Evolutionary conservation across 176 grass and related monocot genomes (phyloP), one percentile per base, ranked within the genome.

Genomic region (Eleusine indica): DNA sequence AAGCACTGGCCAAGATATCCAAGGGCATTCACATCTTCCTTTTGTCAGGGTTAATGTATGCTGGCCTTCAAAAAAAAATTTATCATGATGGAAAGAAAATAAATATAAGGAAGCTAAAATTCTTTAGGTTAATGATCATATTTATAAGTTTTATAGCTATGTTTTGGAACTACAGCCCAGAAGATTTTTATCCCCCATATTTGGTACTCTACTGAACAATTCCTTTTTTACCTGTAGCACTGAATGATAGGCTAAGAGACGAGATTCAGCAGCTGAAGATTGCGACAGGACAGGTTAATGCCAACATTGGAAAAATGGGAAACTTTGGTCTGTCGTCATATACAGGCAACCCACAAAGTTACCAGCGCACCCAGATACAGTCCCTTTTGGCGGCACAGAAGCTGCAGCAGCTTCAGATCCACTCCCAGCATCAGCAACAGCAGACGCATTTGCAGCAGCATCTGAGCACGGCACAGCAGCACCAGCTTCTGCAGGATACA

Each of bases 231-330:
- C 22, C 11, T 90, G 65, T 35, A 99, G 97, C 91, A 74, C 78
- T 99, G 49, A 99, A 99, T 49, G 88, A 96, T 53, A 88, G 89
- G 6, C 77, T 99, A 46, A 92, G 91, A 80, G 91, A 92, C 21
- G 97, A 99, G 81, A 85, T 99, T 79, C 97, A 99, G 77, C 71
- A 89, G 46, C 83, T 99, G 79, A 99, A 99, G 87, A 75, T 96
- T 29, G 97, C 86, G 7, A 99, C 97, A 10, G 91, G 93, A 61
- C 89, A 87, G 80, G 84, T 87, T 47, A 87, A 84, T 56, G 13
- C 81, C 66, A 96, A 80, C 61, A 80, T 76, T 42, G 80, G 77
- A 5, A 90, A 88, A 21, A 78, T 87, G 54, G 85, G 85, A 58
- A 93, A 90, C 75, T 95, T 91, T 37, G 87, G 80, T 25, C 52